Base-by-base conservation (phyloP, 1,284 basidiomycete species). In the Microbotryum intermedium region DNA sequence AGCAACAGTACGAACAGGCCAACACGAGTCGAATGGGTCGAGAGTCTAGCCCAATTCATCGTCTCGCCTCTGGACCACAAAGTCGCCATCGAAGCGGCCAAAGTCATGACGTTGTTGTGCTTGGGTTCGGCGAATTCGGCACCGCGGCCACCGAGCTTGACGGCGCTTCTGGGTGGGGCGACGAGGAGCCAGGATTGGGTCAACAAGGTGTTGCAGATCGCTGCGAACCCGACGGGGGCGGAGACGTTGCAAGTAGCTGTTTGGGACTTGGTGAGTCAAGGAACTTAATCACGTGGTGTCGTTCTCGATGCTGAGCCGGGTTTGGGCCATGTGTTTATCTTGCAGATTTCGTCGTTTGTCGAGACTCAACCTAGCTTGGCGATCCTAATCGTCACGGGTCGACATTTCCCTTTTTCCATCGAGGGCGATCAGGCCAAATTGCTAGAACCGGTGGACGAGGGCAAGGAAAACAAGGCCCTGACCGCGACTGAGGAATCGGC, bases 301-400 rank as follows among this genome's bases (percentile, higher is more conserved):
- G 55, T 82, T 86, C 70, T 84, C 85, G 87, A 84, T 67, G 83
- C 86, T 46, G 85, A 87, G 48, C 77, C 83, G 11, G 18, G n/a
- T 20, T 18, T 26, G 28, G 26, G 11, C 6, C 13, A 4, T 18
- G n/a, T 26, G 4, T n/a, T n/a, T 5, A 6, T 16, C 8, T 28
- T 10, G 18, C 58, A 67, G 92, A 83, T 94, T 28, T 79, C 86
- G 0, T 79, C 88, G 16, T 85, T 90, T 4, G 83, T 92, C 23
- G 84, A 89, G 64, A 86, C 84, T 58, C 90, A 94, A 71, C 90
- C 92, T 1, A 90, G 91, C 0, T 79, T 95, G 6, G 89, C 89
- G 0, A 82, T 83, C 49, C 79, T 95, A 20, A 85, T 94, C 60
- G 83, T 90, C 55, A 83, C 83, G 0, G 91, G 84, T 2, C 81